Evolutionary conservation across 2,329 filamentous ascomycete genomes (phyloP).

Genomic region (Fusarium algeriense): DNA sequence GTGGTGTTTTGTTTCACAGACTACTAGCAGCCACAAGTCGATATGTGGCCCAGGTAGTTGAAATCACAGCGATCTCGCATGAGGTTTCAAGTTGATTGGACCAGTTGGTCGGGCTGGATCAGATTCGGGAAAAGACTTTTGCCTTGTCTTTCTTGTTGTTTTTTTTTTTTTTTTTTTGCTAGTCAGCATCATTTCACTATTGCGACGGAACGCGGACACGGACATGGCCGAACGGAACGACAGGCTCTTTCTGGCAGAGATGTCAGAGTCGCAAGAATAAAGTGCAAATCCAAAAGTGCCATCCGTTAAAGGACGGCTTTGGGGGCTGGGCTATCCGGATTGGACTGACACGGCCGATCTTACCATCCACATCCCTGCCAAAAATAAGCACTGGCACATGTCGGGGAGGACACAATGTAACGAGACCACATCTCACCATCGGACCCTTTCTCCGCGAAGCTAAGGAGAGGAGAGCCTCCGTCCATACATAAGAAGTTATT

Average conservation of each 20-base stretch:
- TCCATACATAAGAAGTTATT: conserved; percentile 1
- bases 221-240: conserved; percentile 26
- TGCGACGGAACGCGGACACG: conserved; percentile 6
- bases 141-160: background rate
- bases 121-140: background rate
- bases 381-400: conserved; percentile 39
- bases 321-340: conserved; percentile 27
- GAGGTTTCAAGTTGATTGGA: background rate
- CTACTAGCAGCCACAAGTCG: conserved; percentile 15
- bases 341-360: conserved; percentile 35
- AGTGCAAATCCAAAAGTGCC: conserved; percentile 32
- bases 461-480: conserved; percentile 20
- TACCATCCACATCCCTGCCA: conserved; percentile 37
- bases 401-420: conserved; percentile 27
- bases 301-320: conserved; percentile 12
- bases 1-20: conserved; percentile 13
- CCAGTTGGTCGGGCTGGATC: conserved; percentile 10
- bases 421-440: conserved; percentile 31
- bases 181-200: background rate
- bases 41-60: conserved; percentile 9
- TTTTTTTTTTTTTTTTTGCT: background rate
- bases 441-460: conserved; percentile 34
- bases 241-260: conserved; percentile 17
- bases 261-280: conserved; percentile 20
- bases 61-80: conserved; percentile 22